phyloP scores from a whole-genome alignment of 2,329 filamentous ascomycete species.

The Talaromyces sp. region DNA sequence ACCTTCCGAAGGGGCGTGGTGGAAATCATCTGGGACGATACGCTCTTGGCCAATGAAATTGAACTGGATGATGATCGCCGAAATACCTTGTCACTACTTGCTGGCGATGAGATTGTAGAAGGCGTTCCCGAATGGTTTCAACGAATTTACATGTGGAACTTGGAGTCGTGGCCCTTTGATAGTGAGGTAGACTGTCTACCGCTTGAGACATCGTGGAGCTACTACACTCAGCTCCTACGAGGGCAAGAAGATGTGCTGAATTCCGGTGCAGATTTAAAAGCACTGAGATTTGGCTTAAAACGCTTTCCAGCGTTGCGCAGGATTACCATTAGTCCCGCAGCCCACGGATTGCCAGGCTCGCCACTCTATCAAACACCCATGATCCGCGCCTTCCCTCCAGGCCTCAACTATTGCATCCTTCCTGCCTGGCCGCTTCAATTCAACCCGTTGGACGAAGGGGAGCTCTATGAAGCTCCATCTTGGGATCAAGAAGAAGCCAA shows the following conservation, averaged over 20 bases:
- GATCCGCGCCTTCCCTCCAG: conserved; percentile 28
- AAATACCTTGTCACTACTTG: too few relatives aligned
- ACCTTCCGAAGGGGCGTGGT: too few relatives aligned
- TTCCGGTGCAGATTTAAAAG: conserved; percentile 27
- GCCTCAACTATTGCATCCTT: conserved; percentile 18
- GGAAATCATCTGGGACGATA: too few relatives aligned
- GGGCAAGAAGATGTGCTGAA: conserved; percentile 33
- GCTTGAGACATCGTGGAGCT: conserved; percentile 17
- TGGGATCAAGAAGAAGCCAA: not conserved
- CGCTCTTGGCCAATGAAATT: too few relatives aligned
- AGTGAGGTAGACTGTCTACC: not conserved
- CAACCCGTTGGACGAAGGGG: not conserved
- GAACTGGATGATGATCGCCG: too few relatives aligned
- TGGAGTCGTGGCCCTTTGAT: too few relatives aligned
- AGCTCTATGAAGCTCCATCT: not conserved
- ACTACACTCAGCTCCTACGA: conserved; percentile 33
- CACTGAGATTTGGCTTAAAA: conserved; percentile 33
- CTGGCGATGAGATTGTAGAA: too few relatives aligned
- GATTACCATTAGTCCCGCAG: conserved; percentile 40
- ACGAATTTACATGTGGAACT: not conserved
- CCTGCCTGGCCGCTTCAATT: not conserved
- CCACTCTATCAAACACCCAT: not conserved
- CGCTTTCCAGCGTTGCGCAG: conserved; percentile 36
- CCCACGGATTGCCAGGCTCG: conserved; percentile 26
- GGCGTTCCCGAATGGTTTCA: not conserved